A percentile compares a stretch with the other conserved stretches of the same genome.
These are phyloP conservation scores for Ophiostoma tasmaniense DNA, from an alignment of 2,329 filamentous ascomycete species.

Conservation along the genomic window DNA sequence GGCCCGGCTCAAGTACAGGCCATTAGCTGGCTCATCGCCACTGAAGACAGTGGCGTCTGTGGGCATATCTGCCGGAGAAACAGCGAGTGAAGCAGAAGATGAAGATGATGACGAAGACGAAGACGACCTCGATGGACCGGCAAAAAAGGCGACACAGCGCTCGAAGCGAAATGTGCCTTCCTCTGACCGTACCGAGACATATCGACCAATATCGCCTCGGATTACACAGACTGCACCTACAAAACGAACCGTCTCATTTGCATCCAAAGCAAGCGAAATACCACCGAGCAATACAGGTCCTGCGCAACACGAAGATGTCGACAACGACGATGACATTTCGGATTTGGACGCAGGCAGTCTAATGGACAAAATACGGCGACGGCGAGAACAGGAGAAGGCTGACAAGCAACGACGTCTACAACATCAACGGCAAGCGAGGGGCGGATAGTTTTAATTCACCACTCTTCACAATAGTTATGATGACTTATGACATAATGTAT, in stretches of 20 bases:
- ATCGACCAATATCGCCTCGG: background rate
- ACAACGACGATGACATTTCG: conserved; percentile 1
- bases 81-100: background rate
- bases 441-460: background rate
- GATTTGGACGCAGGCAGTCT: conserved; percentile 13
- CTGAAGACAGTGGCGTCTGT: background rate
- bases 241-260: conserved; percentile 7
- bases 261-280: background rate
- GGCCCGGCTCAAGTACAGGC: background rate
- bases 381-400: conserved; percentile 14
- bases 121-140: conserved; percentile 18
- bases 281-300: background rate
- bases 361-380: conserved; percentile 14
- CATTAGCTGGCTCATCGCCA: background rate
- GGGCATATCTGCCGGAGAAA: background rate
- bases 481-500: background rate
- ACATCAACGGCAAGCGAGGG: background rate
- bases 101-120: conserved; percentile 13
- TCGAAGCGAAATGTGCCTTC: background rate
- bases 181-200: background rate
- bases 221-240: background rate
- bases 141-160: background rate
- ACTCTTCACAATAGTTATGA: background rate
- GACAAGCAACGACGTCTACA: conserved; percentile 1
- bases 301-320: background rate